Conservation (phyloP, 1,139 yeast genomes). For the Candida frijolesensis region DNA sequence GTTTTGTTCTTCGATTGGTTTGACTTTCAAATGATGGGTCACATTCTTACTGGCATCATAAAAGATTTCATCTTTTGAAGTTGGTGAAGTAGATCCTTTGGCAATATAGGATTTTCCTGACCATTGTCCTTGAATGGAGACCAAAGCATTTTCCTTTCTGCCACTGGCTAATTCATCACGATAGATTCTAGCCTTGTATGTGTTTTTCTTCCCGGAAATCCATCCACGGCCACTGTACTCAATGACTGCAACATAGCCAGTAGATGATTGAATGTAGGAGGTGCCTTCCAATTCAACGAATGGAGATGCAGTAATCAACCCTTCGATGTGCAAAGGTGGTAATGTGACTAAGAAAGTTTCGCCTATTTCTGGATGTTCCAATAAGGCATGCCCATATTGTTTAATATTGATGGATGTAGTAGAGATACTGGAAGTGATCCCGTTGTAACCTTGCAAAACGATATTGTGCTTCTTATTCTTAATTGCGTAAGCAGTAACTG, state of each 20-base stretch:
- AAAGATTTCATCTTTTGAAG: slow-evolving; percentile 53
- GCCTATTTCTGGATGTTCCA: slow-evolving; percentile 58
- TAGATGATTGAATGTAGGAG: slow-evolving; percentile 76
- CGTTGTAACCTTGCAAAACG: slow-evolving; percentile 82
- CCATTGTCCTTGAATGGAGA: slow-evolving; percentile 91
- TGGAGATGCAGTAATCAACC: slow-evolving; percentile 86
- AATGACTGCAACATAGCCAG: slow-evolving; percentile 72
- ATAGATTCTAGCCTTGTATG: slow-evolving; percentile 82
- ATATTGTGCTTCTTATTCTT: slow-evolving; percentile 71
- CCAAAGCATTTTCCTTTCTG: slow-evolving; percentile 64
- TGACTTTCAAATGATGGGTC: slow-evolving; percentile 65
- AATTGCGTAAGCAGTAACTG: slow-evolving; percentile 85
- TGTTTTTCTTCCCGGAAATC: slow-evolving; percentile 92
- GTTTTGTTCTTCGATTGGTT: slow-evolving; percentile 77
- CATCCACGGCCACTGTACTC: slow-evolving; percentile 93
- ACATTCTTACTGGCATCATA: slow-evolving; percentile 63
- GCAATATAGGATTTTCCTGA: slow-evolving; percentile 64
- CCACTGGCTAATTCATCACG: slow-evolving; percentile 51
- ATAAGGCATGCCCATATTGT: slow-evolving; percentile 88
- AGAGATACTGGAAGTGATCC: slow-evolving; percentile 81
- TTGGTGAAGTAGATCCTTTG: slow-evolving; percentile 45
- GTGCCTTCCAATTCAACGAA: slow-evolving; percentile 88
- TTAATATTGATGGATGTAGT: slow-evolving; percentile 76
- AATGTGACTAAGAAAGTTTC: slow-evolving; percentile 82
- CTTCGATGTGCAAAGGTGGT: slow-evolving; percentile 96